Evolutionary conservation across 1,284 basidiomycete genomes (phyloP), one percentile per base, ranked within the genome.

Genomic region (Heterobasidion irregulare): DNA sequence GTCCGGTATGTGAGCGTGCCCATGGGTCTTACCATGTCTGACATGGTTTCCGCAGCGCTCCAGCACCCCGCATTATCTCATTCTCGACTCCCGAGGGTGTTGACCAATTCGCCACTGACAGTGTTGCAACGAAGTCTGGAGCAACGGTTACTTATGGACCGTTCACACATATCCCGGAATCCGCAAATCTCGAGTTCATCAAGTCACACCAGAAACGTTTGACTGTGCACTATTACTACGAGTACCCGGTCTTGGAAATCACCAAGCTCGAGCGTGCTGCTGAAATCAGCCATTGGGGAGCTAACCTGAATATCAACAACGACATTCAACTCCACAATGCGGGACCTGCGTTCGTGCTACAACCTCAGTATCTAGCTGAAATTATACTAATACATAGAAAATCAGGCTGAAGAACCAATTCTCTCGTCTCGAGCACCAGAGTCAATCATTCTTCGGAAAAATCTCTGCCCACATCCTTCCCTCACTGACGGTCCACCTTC

Each of bases 271-370:
- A 83, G 56, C 84, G 97, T 48, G 68, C 79, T 0, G 94, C 89
- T 2, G 94, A 99, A 72, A 84, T 99, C 62, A 94, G 92, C 59
- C 96, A 99, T 69, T 99, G 96, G 97, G 94, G 95, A 46, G 84
- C 86, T 52, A 98, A 96, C 69, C 70, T 99, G 46, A 96, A 97
- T 65, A 87, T 96, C 49, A 83, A 98, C 68, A 95, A 99, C 70
- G 83, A 90, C 50, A 83, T 98, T 58, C 69, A 81, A 57, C 74
- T 99, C 18, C 81, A 82, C 67, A 99, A 99, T 67, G 86, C 85
- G 56, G 96, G 96, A 0, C 92, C 96, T 12, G 70, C 73, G 92
- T 97, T 65, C 69, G 89, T 78, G 12, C 32, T 41, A 9, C 32
- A 34, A 13, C n/a, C n/a, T 12, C 15, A 6, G 15, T 34, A n/a